Evolutionary conservation across 768 basidiomycete genomes (phyloP), one percentile per base, ranked within the genome.

Genomic region (Leucocoprinus sp.): DNA sequence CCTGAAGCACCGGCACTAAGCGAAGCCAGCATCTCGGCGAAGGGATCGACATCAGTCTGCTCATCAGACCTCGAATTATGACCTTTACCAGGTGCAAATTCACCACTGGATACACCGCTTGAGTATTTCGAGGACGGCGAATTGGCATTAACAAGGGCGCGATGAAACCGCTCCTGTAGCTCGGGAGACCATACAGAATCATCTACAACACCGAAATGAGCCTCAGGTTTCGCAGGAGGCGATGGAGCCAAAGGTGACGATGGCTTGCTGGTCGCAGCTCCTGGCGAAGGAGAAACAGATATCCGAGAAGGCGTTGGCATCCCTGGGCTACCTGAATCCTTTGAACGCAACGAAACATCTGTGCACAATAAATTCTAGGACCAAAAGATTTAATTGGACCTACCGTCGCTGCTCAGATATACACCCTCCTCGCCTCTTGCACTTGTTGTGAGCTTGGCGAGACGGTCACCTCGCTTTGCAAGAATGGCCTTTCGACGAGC

Each of bases 401-500:
- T 51, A 78, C 80, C 74, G 44, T 75, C 66, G 53, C 71, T 66
- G 53, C 71, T 72, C 42, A 72, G 59, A 55, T 74, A 80, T 8
- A 68, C 66, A 7, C 71, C 76, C 46, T 87, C 83, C 40, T 84
- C 84, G 17, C 87, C 75, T 27, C 83, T 75, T 9, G 74, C 72
- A 2, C 81, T 82, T 2, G 81, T 82, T 3, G 88, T 87, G 35
- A 91, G 73, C 56, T 80, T 88, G 23, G 84, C 80, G 34, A 91
- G 77, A 43, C 87, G 76, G 68, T 88, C 84, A 22, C 68, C 69
- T 11, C 84, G 80, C 43, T 84, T 71, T 51, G 70, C 70, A 17
- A 89, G 74, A 48, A 91, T 89, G 27, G 87, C 87, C 63, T 75
- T 82, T 56, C 79, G 67, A 35, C 87, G 73, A 8, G 87, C 87